phyloP scores from a whole-genome alignment of 495 filamentous ascomycete genomes.

The Glarea lozoyensis region DNA sequence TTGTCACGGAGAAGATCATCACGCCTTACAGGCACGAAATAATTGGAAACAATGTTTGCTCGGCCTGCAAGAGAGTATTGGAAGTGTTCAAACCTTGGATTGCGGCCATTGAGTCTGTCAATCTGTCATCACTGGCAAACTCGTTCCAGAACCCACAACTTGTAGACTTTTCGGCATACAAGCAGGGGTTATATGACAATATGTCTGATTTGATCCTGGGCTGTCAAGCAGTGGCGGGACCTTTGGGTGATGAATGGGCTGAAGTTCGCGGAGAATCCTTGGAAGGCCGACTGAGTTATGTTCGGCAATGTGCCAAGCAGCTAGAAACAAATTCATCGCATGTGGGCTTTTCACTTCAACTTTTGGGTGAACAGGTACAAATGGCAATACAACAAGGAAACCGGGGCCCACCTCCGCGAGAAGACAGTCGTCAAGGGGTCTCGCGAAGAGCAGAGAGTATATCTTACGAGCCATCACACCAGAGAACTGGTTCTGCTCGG shows the following conservation, averaged over 20 bases:
- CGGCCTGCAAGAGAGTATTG: constrained; percentile 64
- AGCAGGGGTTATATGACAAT: constrained; percentile 86
- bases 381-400: constrained; percentile 34
- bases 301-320: constrained; percentile 64
- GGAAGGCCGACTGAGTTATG: constrained; percentile 76
- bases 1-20: constrained; percentile 65
- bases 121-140: constrained; percentile 64
- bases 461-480: constrained; percentile 36
- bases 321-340: constrained; percentile 82
- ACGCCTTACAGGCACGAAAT: constrained; percentile 59
- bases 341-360: constrained; percentile 75
- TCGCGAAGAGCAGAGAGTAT: constrained; percentile 35
- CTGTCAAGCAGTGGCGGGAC: constrained; percentile 80
- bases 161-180: constrained; percentile 78
- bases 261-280: constrained; percentile 83
- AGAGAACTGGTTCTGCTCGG: constrained; percentile 38
- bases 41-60: constrained; percentile 67
- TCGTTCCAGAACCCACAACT: constrained; percentile 76
- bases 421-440: constrained; percentile 30
- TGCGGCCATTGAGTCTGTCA: constrained; percentile 77
- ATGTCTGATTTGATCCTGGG: constrained; percentile 80
- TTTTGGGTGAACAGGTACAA: constrained; percentile 71
- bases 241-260: constrained; percentile 91
- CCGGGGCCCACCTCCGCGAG: constrained; percentile 26
- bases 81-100: constrained; percentile 85